Evolutionary conservation across 2,329 filamentous ascomycete genomes (phyloP), one percentile per base, ranked within the genome.

Genomic region (Scopulariopsis brevicaulis): DNA sequence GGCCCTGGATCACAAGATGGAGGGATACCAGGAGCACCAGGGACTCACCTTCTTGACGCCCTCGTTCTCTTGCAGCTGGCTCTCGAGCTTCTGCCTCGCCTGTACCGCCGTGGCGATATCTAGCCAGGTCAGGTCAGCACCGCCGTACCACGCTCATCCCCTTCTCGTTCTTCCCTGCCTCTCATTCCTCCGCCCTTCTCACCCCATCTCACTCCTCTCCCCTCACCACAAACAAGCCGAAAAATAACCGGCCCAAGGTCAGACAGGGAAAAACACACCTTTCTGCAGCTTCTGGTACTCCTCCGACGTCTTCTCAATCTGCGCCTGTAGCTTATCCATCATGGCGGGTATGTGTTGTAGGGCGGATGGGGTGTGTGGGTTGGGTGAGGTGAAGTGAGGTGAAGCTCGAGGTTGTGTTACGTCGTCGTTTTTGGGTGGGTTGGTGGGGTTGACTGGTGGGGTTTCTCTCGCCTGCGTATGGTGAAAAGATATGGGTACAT

Each of bases 61-160:
- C 54, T 86, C 75, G 69, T 97, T 99, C 71, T 99, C 94, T 68
- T 96, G 90, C 70, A 89, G 89, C 72, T 99, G 94, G 7, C 91
- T 89, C 70, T 96, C 92, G 7, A 99, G 84, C 73, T 89, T 95
- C 74, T 99, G 92, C 62, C 92, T 84, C 11, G 90, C 88, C 52
- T 85, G 79, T 28, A 97, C 83, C 20, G 83, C 77, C 51, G 78
- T 81, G 70, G 91, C 88, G 58, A 97, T 81, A 65, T 97, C 94
- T 96, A 64, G 18, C 28, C 20, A 12, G 2, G 35, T 2, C 20
- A 34, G 14, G 37, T 61, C 18, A 65, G 60, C 53, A 50, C 34
- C 12, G 14, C 40, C n/a, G n/a, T 14, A 12, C 32, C 25, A 25
- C 25, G 37, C 15, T 32, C 14, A 24, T 54, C 20, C 15, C 4